Evolutionary conservation across 495 filamentous ascomycete genomes (phyloP).

Genomic region (Tuber umbilicatum): DNA sequence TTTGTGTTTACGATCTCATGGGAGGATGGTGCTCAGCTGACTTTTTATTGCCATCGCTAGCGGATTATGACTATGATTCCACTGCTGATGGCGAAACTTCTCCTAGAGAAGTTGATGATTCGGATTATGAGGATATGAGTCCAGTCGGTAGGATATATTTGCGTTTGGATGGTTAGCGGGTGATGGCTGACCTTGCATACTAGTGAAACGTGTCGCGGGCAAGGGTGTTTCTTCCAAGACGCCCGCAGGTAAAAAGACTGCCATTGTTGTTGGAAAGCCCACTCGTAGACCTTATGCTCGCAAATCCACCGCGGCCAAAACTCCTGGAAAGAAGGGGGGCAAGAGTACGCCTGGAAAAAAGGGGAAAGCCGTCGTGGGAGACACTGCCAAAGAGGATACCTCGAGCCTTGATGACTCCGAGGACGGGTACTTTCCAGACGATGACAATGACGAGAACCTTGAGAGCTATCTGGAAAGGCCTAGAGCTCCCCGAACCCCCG

Average conservation of each 20-base stretch:
- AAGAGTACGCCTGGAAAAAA: not conserved
- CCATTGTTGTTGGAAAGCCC: rapidly evolving
- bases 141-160: not conserved
- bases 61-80: not conserved
- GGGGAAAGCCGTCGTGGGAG: not conserved
- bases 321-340: not conserved
- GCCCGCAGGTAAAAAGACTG: not conserved
- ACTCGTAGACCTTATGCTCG: not conserved
- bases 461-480: not conserved
- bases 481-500: not conserved
- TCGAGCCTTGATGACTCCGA: not conserved
- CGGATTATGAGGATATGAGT: not conserved
- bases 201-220: not conserved
- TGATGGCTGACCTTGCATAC: not conserved
- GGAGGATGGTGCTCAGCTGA: not conserved
- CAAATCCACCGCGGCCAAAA: not conserved
- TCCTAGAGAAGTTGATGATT: not conserved
- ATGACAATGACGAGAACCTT: not conserved
- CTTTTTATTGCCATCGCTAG: not conserved
- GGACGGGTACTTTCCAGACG: not conserved
- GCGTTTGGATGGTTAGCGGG: not conserved
- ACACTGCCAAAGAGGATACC: not conserved
- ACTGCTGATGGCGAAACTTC: not conserved
- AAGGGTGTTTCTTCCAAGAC: not conserved
- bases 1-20: not conserved